phyloP scores from a whole-genome alignment of 2,329 filamentous ascomycete genomes.

The Colletotrichum salicis region DNA sequence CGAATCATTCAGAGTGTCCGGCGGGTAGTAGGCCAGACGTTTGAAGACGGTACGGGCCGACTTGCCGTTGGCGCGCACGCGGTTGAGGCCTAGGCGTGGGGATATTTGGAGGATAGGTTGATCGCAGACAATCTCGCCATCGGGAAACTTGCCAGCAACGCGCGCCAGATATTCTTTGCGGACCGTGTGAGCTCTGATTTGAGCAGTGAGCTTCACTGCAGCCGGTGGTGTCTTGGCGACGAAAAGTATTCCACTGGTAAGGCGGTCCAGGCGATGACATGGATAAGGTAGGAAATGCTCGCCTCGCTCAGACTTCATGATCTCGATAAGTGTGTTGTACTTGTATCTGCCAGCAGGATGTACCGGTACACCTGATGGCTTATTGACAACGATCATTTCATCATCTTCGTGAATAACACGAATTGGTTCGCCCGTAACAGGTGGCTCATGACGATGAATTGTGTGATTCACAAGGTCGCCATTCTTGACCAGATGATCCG shows the following conservation, averaged over 20 bases:
- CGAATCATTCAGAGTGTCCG: constrained; percentile 42
- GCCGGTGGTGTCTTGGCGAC: constrained; percentile 87
- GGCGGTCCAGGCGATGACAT: constrained; percentile 91
- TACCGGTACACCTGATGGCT: constrained; percentile 93
- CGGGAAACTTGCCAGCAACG: constrained; percentile 90
- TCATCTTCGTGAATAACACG: constrained; percentile 90
- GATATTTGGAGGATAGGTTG: constrained; percentile 94
- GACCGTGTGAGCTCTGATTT: constrained; percentile 84
- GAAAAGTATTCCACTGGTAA: constrained; percentile 99
- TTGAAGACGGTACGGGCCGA: constrained; percentile 91
- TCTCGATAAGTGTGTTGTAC: constrained; percentile 94
- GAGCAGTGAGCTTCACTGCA: constrained; percentile 78
- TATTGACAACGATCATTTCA: constrained; percentile 95
- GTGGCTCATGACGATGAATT: constrained; percentile 93
- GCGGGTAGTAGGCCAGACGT: constrained; percentile 89
- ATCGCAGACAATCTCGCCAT: constrained; percentile 90
- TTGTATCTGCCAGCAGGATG: constrained; percentile 96
- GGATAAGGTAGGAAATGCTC: constrained; percentile 68
- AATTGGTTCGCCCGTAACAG: constrained; percentile 83
- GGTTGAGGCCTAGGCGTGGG: constrained; percentile 92
- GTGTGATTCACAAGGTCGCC: constrained; percentile 94
- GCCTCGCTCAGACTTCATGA: constrained; percentile 82
- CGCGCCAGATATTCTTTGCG: constrained; percentile 95
- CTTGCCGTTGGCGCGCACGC: constrained; percentile 94
- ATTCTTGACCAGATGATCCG: constrained; percentile 81